phyloP scores from a whole-genome alignment of 1,284 basidiomycete genomes.

The Ustilago shanxiensis region DNA sequence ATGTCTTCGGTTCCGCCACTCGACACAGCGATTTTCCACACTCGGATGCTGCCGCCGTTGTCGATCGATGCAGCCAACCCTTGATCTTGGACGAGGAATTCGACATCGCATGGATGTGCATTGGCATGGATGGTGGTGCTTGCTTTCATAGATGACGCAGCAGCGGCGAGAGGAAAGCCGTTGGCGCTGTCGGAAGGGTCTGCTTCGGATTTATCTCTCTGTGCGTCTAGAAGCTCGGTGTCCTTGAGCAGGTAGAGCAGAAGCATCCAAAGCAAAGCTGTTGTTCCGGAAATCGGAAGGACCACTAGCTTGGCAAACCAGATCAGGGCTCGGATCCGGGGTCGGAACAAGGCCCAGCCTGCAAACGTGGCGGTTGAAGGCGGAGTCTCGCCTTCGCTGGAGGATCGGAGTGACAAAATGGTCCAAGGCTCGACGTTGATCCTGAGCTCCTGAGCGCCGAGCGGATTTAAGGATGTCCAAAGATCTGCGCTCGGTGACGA shows the following conservation, averaged over 20 bases:
- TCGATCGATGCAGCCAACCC: constrained; percentile 81
- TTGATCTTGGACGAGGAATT: constrained; percentile 79
- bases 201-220: constrained; percentile 73
- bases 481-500: constrained; percentile 71
- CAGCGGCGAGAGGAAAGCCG: constrained; percentile 62
- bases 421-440: constrained; percentile 83
- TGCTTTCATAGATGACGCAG: constrained; percentile 65
- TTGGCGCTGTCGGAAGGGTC: constrained; percentile 34
- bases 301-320: constrained; percentile 86
- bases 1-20: constrained; percentile 3
- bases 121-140: constrained; percentile 81
- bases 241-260: constrained; percentile 92
- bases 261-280: constrained; percentile 80
- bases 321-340: constrained; percentile 73
- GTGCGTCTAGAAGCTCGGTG: constrained; percentile 88
- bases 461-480: constrained; percentile 86
- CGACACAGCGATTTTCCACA: constrained; percentile 18
- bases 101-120: constrained; percentile 83
- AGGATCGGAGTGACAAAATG: constrained; percentile 78
- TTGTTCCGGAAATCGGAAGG: constrained; percentile 84
- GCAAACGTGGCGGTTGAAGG: constrained; percentile 70
- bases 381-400: constrained; percentile 25
- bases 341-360: constrained; percentile 67
- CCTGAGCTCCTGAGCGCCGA: constrained; percentile 79
- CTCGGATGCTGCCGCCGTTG: constrained; percentile 74